Percentiles rank a stretch among this genome's conserved stretches.
Evolutionary conservation across 768 basidiomycete genomes (phyloP).

Genomic region (Lentinula aciculospora): DNA sequence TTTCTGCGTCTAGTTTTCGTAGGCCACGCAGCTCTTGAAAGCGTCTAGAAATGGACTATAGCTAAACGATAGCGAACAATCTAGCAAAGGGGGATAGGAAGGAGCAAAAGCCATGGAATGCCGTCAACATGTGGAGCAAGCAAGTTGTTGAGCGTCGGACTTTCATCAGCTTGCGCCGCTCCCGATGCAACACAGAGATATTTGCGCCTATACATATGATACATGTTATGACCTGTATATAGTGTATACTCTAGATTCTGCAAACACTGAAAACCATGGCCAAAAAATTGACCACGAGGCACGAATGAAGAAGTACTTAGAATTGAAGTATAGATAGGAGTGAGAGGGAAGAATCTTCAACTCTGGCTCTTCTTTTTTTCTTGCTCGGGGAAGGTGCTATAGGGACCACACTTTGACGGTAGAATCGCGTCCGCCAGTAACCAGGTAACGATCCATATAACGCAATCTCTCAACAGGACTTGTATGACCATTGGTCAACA

Average conservation of each 20-base stretch:
- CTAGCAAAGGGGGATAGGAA: neutral
- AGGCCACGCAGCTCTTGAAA: neutral
- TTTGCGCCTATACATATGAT: neutral
- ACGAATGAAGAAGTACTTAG: neutral
- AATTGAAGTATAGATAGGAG: neutral
- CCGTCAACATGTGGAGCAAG: neutral
- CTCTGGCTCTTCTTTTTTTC: neutral
- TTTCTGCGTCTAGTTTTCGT: neutral
- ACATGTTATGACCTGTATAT: neutral
- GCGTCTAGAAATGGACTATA: neutral
- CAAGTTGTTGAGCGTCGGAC: too few species aligned
- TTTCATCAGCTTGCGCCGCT: too few species aligned
- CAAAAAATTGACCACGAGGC: neutral
- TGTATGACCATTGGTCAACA: slow-evolving; percentile 90
- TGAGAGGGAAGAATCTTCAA: neutral
- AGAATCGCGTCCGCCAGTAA: slow-evolving; percentile 85
- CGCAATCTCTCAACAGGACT: slow-evolving; percentile 82
- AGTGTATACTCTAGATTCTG: slow-evolving; percentile 1
- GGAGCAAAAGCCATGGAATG: neutral
- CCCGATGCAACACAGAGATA: neutral
- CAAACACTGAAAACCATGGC: neutral
- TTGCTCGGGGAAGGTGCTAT: slow-evolving; percentile 35
- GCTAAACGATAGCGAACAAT: neutral
- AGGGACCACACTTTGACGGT: slow-evolving; percentile 91
- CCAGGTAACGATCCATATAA: slow-evolving; percentile 95